Evolutionary conservation across 164 flowering plant species (phyloP), one percentile per base, ranked within the genome.

Genomic region (Stephania cephalantha): DNA sequence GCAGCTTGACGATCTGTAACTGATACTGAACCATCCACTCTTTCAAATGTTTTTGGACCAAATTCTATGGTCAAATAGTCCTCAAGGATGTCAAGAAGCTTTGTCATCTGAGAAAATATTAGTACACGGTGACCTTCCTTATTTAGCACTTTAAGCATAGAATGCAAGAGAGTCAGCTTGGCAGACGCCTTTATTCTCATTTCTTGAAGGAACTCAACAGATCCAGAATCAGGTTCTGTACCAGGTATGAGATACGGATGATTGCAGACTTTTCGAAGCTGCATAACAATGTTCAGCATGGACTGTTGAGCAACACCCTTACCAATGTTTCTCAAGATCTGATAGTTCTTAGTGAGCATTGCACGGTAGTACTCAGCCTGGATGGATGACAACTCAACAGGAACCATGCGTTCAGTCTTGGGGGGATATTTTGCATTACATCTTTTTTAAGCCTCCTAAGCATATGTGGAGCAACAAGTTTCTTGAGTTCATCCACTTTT

Each of bases 281-380:
- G 98, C 99, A 96, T 96, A 71, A 96, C 97, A 68, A 96, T 92
- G 77, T 96, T 96, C 9, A 94, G 88, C 99, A 96, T 94, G 3
- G 99, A 96, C 71, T 96, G 97, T 72, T 94, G 99, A 1, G 94
- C 85, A 75, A 88, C 95, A 70, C 99, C 99, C 82, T 92, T 94
- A 45, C 99, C 98, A 25, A 91, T 85, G 72, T 96, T 96, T 44
- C 99, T 85, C 58, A 96, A 80, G 46, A 96, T 73, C 83, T 96
- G 98, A 83, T 96, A 96, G 78, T 96, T 94, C 81, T 96, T 96
- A 68, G 99, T 96, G 5, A 96, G 90, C 95, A 96, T 94, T 74
- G 99, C 99, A 65, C 99, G 98, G 79, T 96, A 96, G 80, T 92
- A 96, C 83, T 96, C 99, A 53, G 99, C 98, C 77, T 96, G 99